Base-by-base conservation (phyloP, 352 stramenopile species). In the Phytopythium sindhum region DNA sequence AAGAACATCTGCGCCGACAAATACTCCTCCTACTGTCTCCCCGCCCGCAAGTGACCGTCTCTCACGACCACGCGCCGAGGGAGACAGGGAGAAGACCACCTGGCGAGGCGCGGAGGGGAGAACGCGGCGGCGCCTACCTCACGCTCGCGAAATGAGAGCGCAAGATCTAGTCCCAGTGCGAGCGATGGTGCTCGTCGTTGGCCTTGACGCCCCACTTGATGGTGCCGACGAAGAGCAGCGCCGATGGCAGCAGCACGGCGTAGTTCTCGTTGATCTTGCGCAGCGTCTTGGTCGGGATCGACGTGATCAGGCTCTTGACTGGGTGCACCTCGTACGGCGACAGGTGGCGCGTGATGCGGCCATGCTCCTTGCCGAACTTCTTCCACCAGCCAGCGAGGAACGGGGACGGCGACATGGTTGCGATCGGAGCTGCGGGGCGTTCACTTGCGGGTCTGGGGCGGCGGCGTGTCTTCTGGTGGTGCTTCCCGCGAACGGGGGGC, bases 211-310 rank as follows among this genome's bases (percentile, higher is more conserved):
- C 82, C 85, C 85, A 93, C 70, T 89, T 81, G 70, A 91, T 68
- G 54, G 81, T 91, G 51, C 81, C 82, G 47, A 89, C 77, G 17
- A 91, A 69, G 59, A 91, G 67, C 37, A 90, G 26, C 26, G 73
- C 65, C 64, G 78, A 74, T 31, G 85, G 85, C 55, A 93, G 81
- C 41, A 93, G 77, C 64, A 91, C 65, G 39, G 80, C 64, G 56
- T 76, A 82, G 72, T 93, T 93, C 73, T 93, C 85, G 65, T 83
- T 78, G 62, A 93, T 77, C 77, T 93, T 93, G 72, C 82, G 82
- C 29, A 91, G 51, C 7, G 82, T 87, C 80, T 93, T 93, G 70
- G 77, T 72, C 37, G 85, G 85, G 51, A 90, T 78, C 50, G 85
- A 81, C 62, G 75, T 74, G 65, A 93, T 87, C 19, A 93, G 70